phyloP scores from a whole-genome alignment of 2,329 filamentous ascomycete species.

The Elsinoe fawcettii region DNA sequence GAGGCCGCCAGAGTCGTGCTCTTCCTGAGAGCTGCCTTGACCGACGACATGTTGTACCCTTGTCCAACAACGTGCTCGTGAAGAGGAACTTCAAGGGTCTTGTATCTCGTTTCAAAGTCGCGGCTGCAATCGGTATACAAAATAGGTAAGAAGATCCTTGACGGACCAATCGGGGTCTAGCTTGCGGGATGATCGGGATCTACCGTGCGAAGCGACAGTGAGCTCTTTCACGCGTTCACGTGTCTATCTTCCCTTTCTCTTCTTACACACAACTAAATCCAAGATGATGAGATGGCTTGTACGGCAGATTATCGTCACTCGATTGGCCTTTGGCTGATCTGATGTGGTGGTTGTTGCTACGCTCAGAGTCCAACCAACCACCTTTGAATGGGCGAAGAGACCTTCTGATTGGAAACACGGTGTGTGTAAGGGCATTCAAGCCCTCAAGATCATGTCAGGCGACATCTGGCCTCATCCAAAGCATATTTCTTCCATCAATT shows the following conservation, averaged over 20 bases:
- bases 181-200: not conserved
- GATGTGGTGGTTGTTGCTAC: slow-evolving; percentile 44
- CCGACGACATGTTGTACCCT: slow-evolving; percentile 33
- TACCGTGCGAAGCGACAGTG: slow-evolving; percentile 3
- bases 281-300: slow-evolving; percentile 65
- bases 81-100: not conserved
- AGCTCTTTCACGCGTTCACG: slow-evolving; percentile 3
- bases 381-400: slow-evolving; percentile 38
- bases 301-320: slow-evolving; percentile 41
- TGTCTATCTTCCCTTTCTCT: slow-evolving; percentile 32
- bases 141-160: slow-evolving; percentile 2
- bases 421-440: slow-evolving; percentile 26
- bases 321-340: slow-evolving; percentile 32
- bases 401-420: slow-evolving; percentile 38
- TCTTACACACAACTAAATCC: slow-evolving; percentile 66
- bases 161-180: not conserved
- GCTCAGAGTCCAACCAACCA: slow-evolving; percentile 40
- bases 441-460: not conserved
- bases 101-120: not conserved
- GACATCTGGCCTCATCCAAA: slow-evolving; percentile 6
- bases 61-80: not conserved
- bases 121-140: slow-evolving; percentile 1
- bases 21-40: slow-evolving; percentile 32
- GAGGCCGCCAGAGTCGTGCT: slow-evolving; percentile 32
- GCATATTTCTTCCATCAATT: slow-evolving; percentile 11